phyloP scores from a whole-genome alignment of 805 yeast species.

The Nematodospora valgi region DNA sequence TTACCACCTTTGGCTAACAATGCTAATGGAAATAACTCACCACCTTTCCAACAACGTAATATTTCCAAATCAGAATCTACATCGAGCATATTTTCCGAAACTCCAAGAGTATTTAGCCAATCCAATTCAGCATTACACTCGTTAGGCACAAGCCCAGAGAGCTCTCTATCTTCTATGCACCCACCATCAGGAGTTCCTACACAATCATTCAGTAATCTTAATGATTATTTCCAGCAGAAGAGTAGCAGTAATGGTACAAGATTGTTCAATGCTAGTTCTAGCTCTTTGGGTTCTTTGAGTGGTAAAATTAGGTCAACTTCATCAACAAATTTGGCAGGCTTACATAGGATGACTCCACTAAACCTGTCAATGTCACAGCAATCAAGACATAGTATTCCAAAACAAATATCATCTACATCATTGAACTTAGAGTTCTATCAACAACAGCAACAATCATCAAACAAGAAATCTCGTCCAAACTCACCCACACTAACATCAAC shows the following conservation, averaged over 20 bases:
- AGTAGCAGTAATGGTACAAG: slow-evolving; percentile 11
- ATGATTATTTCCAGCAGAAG: slow-evolving; percentile 30
- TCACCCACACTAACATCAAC: slow-evolving; percentile 32
- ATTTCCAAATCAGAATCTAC: slow-evolving; percentile 26
- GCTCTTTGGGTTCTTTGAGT: slow-evolving; percentile 17
- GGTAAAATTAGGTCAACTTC: slow-evolving; percentile 21
- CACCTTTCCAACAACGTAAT: not conserved
- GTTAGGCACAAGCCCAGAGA: slow-evolving; percentile 35
- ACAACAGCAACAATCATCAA: slow-evolving; percentile 9
- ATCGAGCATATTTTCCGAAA: slow-evolving; percentile 20
- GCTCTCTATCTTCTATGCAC: slow-evolving; percentile 6
- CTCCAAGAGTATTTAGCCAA: slow-evolving; percentile 19
- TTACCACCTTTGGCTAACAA: slow-evolving; percentile 8
- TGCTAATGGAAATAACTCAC: slow-evolving; percentile 4
- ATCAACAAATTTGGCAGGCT: slow-evolving; percentile 22
- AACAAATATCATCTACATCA: slow-evolving; percentile 28
- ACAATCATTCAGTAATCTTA: slow-evolving; percentile 26
- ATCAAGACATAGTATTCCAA: slow-evolving; percentile 16
- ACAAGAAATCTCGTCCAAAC: slow-evolving; percentile 46
- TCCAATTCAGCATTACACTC: slow-evolving; percentile 25
- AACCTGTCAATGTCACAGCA: slow-evolving; percentile 12
- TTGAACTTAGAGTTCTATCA: slow-evolving; percentile 35
- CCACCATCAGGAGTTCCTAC: slow-evolving; percentile 2
- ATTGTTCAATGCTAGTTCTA: slow-evolving; percentile 16
- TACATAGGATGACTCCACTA: slow-evolving; percentile 45